Evolutionary conservation across 441 rosid genomes (phyloP).

Genomic region (Daphne laureola): DNA sequence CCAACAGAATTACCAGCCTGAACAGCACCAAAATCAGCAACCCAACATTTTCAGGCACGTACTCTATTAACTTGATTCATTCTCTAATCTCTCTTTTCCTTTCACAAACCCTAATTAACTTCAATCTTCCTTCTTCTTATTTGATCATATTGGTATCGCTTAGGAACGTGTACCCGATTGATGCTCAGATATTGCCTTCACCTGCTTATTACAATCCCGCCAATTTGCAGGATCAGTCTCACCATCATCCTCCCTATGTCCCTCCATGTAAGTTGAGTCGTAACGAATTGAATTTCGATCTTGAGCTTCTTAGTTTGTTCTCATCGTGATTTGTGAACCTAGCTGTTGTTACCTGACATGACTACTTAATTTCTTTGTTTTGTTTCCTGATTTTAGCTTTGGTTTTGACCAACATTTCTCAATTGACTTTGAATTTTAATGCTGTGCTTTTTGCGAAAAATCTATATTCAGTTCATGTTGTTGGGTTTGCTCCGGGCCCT

Average conservation of each 20-base stretch:
- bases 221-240: constrained; percentile 57
- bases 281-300: neutral
- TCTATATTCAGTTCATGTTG: constrained; percentile 59
- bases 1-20: constrained; percentile 23
- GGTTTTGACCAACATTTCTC: neutral
- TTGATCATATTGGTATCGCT: neutral
- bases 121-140: neutral
- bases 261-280: constrained; percentile 53
- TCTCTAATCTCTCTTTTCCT: neutral
- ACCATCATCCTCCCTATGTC: constrained; percentile 82
- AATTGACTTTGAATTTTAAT: neutral
- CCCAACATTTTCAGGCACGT: constrained; percentile 35
- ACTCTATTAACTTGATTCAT: too few relatives aligned
- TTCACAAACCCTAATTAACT: constrained; percentile 16
- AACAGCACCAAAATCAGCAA: constrained; percentile 25
- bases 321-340: too few relatives aligned
- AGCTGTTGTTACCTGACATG: neutral
- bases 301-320: constrained; percentile 1
- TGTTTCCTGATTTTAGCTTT: neutral
- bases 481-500: constrained; percentile 61
- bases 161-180: constrained; percentile 42
- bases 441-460: neutral
- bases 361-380: constrained; percentile 1
- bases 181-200: constrained; percentile 44
- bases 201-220: constrained; percentile 27